These are phyloP conservation scores for Flaveria trinervia DNA, from an alignment of 129 eudicot genomes.

Conservation along the genomic window DNA sequence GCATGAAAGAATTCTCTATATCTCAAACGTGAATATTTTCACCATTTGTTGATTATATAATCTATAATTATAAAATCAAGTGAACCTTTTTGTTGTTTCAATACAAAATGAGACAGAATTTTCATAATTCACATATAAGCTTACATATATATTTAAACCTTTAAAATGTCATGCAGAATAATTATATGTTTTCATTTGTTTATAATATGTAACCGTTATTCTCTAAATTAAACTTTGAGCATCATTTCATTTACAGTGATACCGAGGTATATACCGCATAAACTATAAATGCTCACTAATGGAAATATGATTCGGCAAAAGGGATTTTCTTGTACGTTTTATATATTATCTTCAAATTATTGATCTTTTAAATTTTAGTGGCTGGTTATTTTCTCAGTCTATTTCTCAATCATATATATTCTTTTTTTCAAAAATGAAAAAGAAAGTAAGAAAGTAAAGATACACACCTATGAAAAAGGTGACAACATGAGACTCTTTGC, in stretches of 20 bases:
- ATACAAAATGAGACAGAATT: neutral
- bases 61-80: neutral
- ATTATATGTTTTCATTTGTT: neutral
- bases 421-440: neutral
- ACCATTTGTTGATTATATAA: neutral
- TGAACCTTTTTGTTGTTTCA: neutral
- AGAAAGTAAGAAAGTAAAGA: slow-evolving; percentile 5
- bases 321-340: slow-evolving; percentile 29
- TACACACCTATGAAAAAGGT: slow-evolving; percentile 92
- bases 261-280: slow-evolving; percentile 35
- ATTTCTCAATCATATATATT: slow-evolving; percentile 9
- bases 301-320: slow-evolving; percentile 38
- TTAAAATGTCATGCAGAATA: neutral
- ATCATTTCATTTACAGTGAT: slow-evolving; percentile 22
- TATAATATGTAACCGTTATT: neutral
- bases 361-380: slow-evolving; percentile 20
- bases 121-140: neutral
- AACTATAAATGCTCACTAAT: slow-evolving; percentile 45
- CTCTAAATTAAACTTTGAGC: neutral
- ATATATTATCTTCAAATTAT: slow-evolving; percentile 43
- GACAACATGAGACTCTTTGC: slow-evolving; percentile 80
- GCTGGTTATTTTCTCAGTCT: slow-evolving; percentile 31
- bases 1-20: neutral
- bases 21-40: neutral
- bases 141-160: neutral